phyloP scores from a whole-genome alignment of 441 rosid species.

The Euphorbia schlechtendalii region DNA sequence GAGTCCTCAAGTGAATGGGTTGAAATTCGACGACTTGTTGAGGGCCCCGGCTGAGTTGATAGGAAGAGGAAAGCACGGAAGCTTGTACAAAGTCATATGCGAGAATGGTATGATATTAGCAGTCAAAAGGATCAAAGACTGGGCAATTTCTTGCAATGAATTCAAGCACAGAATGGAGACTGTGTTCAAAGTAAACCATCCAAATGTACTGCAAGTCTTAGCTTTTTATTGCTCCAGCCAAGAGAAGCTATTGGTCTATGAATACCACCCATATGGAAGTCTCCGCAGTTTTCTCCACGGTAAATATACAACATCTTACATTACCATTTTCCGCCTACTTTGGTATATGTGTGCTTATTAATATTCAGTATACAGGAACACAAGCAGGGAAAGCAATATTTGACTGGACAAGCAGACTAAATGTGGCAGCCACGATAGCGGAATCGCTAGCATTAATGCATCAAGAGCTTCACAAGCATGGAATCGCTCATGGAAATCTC shows the following conservation, averaged over 20 bases:
- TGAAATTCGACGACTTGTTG: constrained; percentile 51
- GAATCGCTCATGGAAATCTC: constrained; percentile 56
- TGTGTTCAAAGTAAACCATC: constrained; percentile 40
- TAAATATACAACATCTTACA: constrained; percentile 9
- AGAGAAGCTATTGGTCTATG: constrained; percentile 57
- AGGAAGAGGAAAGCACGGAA: constrained; percentile 45
- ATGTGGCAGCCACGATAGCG: constrained; percentile 35
- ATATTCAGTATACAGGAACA: constrained; percentile 28
- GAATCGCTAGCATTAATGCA: constrained; percentile 50
- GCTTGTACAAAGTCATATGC: constrained; percentile 41
- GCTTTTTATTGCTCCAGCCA: constrained; percentile 45
- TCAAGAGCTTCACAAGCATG: constrained; percentile 25
- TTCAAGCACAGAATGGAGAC: constrained; percentile 49
- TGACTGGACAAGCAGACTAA: constrained; percentile 46
- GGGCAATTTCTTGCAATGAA: constrained; percentile 38
- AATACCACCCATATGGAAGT: constrained; percentile 44
- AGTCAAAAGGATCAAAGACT: constrained; percentile 61
- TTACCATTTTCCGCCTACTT: background rate
- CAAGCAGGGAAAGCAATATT: constrained; percentile 22
- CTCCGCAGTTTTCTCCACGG: constrained; percentile 49
- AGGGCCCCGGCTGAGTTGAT: constrained; percentile 61
- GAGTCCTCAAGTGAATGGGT: constrained; percentile 34
- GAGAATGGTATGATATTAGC: constrained; percentile 34
- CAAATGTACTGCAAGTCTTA: constrained; percentile 37
- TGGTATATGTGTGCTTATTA: too few species aligned